Evolutionary conservation across 139 green algal species (phyloP), one percentile per base, ranked within the genome.

Genomic region (Desmodesmus armatus): DNA sequence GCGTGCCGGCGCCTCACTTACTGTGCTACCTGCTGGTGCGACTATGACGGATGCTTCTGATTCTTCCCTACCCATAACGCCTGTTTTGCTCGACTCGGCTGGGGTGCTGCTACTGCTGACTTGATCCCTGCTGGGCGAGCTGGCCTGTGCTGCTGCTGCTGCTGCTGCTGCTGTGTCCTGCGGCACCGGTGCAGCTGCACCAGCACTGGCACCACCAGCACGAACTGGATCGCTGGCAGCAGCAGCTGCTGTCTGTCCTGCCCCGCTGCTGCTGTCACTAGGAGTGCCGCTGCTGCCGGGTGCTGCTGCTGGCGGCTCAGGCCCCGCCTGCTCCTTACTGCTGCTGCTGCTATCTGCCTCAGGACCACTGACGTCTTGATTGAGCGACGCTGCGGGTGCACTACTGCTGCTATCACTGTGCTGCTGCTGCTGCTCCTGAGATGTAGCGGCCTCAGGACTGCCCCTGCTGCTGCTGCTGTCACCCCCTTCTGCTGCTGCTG

Each of bases 261-360:
- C 76, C 11, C 13, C 75, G 31, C 77, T 84, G 58, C 35, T 80
- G 60, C 77, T 65, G 43, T 17, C 53, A 27, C 66, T 19, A 75
- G 25, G 15, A 27, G 15, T 29, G 70, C 33, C 43, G 15, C 43
- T 75, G 75, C 75, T 75, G 75, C n/a, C n/a, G n/a, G n/a, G 21
- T 72, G 77, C 77, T 81, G 27, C 60, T 84, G 47, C 76, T 65
- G 62, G 62, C 11, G 47, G 7, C n/a, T n/a, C n/a, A n/a, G n/a
- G n/a, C n/a, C n/a, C n/a, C n/a, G n/a, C n/a, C n/a, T n/a, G n/a
- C n/a, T n/a, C n/a, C n/a, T n/a, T n/a, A n/a, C n/a, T n/a, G n/a
- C n/a, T n/a, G n/a, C n/a, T n/a, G n/a, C n/a, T n/a, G n/a, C n/a
- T n/a, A n/a, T n/a, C n/a, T n/a, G n/a, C n/a, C n/a, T n/a, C n/a